Percentiles rank a stretch among this genome's conserved stretches.
phyloP scores from a whole-genome alignment of 1,284 basidiomycete species.

The Bondarzewia mesenterica region DNA sequence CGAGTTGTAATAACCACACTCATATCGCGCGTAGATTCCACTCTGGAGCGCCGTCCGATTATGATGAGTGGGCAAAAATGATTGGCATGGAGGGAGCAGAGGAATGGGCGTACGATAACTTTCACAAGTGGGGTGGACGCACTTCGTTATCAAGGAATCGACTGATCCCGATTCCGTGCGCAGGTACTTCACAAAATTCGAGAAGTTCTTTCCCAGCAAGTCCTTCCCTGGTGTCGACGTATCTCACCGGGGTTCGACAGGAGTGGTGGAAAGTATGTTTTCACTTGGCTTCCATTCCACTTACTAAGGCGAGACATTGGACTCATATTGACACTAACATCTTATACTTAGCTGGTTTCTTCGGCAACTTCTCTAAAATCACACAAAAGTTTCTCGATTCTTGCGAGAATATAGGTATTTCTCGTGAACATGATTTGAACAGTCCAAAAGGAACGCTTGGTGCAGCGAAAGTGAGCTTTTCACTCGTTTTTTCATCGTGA shows the following conservation, averaged over 20 bases:
- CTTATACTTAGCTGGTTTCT: constrained; percentile 20
- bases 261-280: constrained; percentile 36
- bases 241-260: constrained; percentile 34
- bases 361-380: constrained; percentile 24
- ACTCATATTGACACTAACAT: neutral
- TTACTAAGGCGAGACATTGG: neutral
- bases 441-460: constrained; percentile 40
- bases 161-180: neutral
- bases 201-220: constrained; percentile 40
- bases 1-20: no score
- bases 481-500: no score
- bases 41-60: constrained; percentile 59
- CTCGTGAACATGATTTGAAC: constrained; percentile 42
- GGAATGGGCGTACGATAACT: constrained; percentile 54
- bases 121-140: constrained; percentile 30
- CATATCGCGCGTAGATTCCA: constrained; percentile 41
- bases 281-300: no score
- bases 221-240: constrained; percentile 38
- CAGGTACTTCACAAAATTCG: constrained; percentile 59
- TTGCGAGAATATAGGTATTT: constrained; percentile 39
- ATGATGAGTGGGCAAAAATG: constrained; percentile 57
- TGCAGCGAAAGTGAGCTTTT: constrained; percentile 38
- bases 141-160: neutral
- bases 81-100: constrained; percentile 37
- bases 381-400: constrained; percentile 39